Percentiles rank a stretch among this genome's conserved stretches.
These are phyloP conservation scores for Ascochyta clinopodiicola DNA, from an alignment of 2,329 filamentous ascomycete species.

Conservation along the genomic window DNA sequence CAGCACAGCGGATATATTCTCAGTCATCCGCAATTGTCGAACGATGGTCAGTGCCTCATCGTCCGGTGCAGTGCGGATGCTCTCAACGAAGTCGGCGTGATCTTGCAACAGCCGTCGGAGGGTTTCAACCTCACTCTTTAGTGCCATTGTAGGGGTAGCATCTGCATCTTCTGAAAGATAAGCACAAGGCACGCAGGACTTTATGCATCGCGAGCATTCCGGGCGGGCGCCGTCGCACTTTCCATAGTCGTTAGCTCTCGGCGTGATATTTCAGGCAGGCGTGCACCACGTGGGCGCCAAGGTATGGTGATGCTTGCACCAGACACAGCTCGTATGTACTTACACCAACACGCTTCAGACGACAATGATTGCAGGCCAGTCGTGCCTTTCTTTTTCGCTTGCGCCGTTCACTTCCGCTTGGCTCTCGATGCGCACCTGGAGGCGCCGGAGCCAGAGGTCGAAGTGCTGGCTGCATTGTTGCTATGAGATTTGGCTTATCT, in stretches of 20 bases:
- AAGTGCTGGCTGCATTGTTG: constrained; percentile 4
- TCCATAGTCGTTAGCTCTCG: constrained; percentile 1
- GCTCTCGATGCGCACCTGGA: neutral
- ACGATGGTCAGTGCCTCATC: constrained; percentile 9
- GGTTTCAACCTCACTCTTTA: constrained; percentile 11
- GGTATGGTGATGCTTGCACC: neutral
- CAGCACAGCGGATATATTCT: neutral
- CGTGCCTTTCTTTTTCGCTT: constrained; percentile 15
- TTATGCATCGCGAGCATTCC: constrained; percentile 6
- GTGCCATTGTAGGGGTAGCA: constrained; percentile 14
- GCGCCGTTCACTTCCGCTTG: constrained; percentile 1
- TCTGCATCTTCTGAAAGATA: constrained; percentile 16
- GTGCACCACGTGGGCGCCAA: neutral
- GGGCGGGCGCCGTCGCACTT: constrained; percentile 12
- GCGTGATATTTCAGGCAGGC: neutral
- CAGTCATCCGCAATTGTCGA: neutral
- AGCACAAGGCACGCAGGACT: constrained; percentile 1
- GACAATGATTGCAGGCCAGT: constrained; percentile 16
- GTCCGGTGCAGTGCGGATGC: constrained; percentile 7
- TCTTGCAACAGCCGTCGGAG: constrained; percentile 11
- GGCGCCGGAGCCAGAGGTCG: constrained; percentile 13
- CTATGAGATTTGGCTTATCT: neutral
- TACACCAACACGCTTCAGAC: constrained; percentile 12
- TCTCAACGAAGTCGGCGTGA: constrained; percentile 4
- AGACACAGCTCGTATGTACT: neutral